Conservation (phyloP, 345 rosid species). For the Turnera subulata region DNA sequence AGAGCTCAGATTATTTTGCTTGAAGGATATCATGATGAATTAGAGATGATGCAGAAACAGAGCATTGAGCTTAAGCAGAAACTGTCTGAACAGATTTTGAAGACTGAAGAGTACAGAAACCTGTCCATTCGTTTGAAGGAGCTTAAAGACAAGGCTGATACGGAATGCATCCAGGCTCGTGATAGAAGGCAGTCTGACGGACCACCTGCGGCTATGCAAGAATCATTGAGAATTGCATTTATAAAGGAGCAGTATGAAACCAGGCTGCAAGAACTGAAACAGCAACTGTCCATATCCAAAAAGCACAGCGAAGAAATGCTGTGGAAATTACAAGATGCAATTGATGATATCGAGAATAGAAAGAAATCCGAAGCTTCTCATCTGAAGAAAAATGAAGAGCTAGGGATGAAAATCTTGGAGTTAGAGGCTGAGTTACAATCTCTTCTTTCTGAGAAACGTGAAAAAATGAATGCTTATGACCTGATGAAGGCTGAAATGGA, state of each 20-base stretch:
- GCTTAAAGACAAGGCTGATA: conserved; percentile 88
- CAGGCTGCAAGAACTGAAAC: conserved; percentile 76
- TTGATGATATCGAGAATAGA: conserved; percentile 74
- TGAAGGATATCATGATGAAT: conserved; percentile 36
- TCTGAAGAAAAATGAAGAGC: conserved; percentile 74
- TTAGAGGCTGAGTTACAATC: conserved; percentile 71
- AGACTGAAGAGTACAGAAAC: conserved; percentile 84
- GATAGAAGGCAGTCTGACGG: conserved; percentile 53
- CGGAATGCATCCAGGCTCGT: conserved; percentile 50
- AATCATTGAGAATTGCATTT: conserved; percentile 92
- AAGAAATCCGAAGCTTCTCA: conserved; percentile 75
- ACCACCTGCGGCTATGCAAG: conserved; percentile 64
- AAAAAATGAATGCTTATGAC: conserved; percentile 63
- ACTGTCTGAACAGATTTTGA: conserved; percentile 76
- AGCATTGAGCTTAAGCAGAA: conserved; percentile 55
- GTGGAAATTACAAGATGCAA: conserved; percentile 84
- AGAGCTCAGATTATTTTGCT: conserved; percentile 29
- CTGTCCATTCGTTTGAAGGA: conserved; percentile 76
- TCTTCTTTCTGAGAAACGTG: conserved; percentile 63
- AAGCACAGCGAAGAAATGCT: conserved; percentile 90
- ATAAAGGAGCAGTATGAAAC: conserved; percentile 92
- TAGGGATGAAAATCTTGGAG: conserved; percentile 63
- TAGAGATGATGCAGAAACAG: conserved; percentile 40
- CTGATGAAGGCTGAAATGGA: conserved; percentile 90
- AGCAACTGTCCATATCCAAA: conserved; percentile 78